Base-by-base conservation (phyloP, 2,329 filamentous ascomycete genomes). In the Achaetomium macrosporum region DNA sequence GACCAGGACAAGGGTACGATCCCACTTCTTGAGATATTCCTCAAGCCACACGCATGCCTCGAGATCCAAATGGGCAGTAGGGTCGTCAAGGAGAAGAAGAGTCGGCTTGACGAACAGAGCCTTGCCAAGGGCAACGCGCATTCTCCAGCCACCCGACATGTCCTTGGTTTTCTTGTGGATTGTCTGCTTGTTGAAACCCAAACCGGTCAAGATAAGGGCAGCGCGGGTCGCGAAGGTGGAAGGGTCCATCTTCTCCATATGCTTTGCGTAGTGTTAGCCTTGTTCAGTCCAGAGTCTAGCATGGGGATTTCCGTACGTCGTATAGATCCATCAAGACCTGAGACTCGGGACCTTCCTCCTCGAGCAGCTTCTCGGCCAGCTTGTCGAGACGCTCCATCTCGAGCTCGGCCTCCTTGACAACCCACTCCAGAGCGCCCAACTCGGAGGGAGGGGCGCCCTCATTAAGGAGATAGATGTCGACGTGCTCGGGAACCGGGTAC, bases 101-200 rank as follows among this genome's bases (percentile, higher is more conserved):
- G 90, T 93, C 35, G 95, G 93, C 82, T 95, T 95, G 75, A 99
- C 92, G 78, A 99, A 99, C 49, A 99, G 85, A 53, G 93, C 93
- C 80, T 97, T 96, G 69, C 82, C 93, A 57, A 99, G 85, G 53
- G 93, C 93, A 55, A 99, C 93, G 82, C 95, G 90, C 93, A 99
- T 99, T 79, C 92, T 85, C 93, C 93, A 99, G 65, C 93, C 93
- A 89, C 93, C 93, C 61, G 93, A 99, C 95, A 99, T 99, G 72
- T 99, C 95, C 83, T 97, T 99, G 65, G 95, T 99, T 84, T 95
- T 96, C 83, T 99, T 99, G 73, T 95, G 78, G 69, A 99, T 97
- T 52, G 95, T 99, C 64, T 74, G 76, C 80, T 97, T 97, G 85
- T 99, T 96, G 84, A 99, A 99, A 62, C 93, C 93, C 55, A 99